phyloP scores from a whole-genome alignment of 805 yeast genomes.

The Lachancea thermotolerans region DNA sequence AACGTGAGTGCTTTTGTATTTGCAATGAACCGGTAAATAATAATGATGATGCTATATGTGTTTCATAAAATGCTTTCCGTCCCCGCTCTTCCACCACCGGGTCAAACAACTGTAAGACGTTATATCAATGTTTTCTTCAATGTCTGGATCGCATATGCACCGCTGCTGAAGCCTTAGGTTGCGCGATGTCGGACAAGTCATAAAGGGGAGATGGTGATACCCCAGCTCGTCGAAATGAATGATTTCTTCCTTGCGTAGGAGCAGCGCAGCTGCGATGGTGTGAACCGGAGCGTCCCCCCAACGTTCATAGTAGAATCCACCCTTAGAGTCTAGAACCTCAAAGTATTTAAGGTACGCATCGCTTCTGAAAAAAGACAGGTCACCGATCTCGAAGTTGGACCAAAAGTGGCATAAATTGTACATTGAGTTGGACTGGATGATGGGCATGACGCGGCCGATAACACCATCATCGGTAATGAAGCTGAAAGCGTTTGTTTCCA shows the following conservation, averaged over 20 bases:
- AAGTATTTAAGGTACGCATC: conserved; percentile 57
- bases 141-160: conserved; percentile 52
- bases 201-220: conserved; percentile 66
- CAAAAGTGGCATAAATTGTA: conserved; percentile 83
- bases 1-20: background rate
- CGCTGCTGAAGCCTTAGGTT: conserved; percentile 46
- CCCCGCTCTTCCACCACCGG: conserved; percentile 74
- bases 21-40: background rate
- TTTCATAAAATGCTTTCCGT: conserved; percentile 32
- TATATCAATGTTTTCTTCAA: conserved; percentile 38
- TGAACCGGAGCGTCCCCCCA: conserved; percentile 98
- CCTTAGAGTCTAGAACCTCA: conserved; percentile 54
- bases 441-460: conserved; percentile 36
- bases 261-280: conserved; percentile 56
- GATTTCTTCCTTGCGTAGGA: conserved; percentile 53
- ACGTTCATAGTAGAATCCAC: conserved; percentile 79
- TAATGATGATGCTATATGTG: background rate
- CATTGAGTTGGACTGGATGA: conserved; percentile 41
- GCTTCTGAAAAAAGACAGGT: conserved; percentile 61
- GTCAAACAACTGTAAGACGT: conserved; percentile 54
- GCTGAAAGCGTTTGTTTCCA: conserved; percentile 24
- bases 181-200: conserved; percentile 50
- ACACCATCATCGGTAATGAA: conserved; percentile 48
- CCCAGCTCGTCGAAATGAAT: conserved; percentile 81
- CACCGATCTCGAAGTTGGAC: conserved; percentile 80